phyloP scores from a whole-genome alignment of 148 eudicot genomes.

The Silene latifolia region DNA sequence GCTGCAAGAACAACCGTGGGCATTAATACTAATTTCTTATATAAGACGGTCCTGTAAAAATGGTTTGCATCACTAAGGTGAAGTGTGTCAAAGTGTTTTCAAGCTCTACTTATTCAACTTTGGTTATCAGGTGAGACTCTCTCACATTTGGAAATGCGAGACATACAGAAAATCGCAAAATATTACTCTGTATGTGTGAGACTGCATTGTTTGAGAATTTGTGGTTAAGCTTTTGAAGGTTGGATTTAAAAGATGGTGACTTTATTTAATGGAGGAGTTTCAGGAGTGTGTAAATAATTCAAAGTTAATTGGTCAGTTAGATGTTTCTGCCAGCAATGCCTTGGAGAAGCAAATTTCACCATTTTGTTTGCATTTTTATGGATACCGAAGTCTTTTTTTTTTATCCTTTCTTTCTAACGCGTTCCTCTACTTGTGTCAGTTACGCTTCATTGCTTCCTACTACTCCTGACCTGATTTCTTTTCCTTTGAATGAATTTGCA shows the following conservation, averaged over 20 bases:
- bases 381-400: not conserved
- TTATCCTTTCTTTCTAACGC: not conserved
- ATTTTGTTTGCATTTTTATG: not conserved
- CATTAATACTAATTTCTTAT: too few species aligned
- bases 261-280: not conserved
- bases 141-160: too few species aligned
- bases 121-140: too few species aligned
- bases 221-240: not conserved
- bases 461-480: not conserved
- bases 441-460: not conserved
- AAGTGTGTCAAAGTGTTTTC: too few species aligned
- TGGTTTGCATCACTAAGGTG: too few species aligned
- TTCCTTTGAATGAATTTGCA: conserved; percentile 31
- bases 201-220: too few species aligned
- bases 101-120: too few species aligned
- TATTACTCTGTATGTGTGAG: too few species aligned
- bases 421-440: not conserved
- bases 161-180: too few species aligned
- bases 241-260: not conserved
- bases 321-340: not conserved
- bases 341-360: not conserved
- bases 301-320: not conserved
- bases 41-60: too few species aligned
- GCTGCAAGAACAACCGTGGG: not conserved
- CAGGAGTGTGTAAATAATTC: not conserved